Percentiles rank a stretch among this genome's conserved stretches.
These are phyloP conservation scores for Alternaria panax DNA, from an alignment of 2,329 filamentous ascomycete genomes.

Conservation along the genomic window DNA sequence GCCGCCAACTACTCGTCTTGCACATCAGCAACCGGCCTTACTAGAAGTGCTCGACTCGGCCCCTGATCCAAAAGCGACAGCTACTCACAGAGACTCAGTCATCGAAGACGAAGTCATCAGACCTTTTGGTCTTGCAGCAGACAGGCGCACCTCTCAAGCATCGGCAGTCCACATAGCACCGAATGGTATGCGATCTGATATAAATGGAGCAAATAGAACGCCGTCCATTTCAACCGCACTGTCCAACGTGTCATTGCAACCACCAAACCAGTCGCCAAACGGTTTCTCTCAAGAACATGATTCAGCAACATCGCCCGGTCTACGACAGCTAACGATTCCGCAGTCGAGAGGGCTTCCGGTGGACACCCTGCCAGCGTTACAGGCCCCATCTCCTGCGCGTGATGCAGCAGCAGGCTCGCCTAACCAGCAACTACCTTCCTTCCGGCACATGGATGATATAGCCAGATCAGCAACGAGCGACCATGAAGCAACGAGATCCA, in stretches of 20 bases:
- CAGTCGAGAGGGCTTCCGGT: slow-evolving; percentile 34
- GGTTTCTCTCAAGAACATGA: slow-evolving; percentile 30
- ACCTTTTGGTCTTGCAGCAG: slow-evolving; percentile 8
- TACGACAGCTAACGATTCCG: slow-evolving; percentile 45
- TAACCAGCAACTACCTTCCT: slow-evolving; percentile 43
- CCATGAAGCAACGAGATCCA: slow-evolving; percentile 37
- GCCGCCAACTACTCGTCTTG: slow-evolving; percentile 11
- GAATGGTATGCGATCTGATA: slow-evolving; percentile 15
- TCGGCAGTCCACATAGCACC: slow-evolving; percentile 6
- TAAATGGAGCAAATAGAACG: slow-evolving; percentile 9
- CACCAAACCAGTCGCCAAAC: slow-evolving; percentile 29
- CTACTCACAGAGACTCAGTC: slow-evolving; percentile 27
- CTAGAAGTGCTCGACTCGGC: slow-evolving; percentile 25
- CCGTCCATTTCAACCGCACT: slow-evolving; percentile 16
- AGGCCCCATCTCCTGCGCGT: slow-evolving; percentile 42
- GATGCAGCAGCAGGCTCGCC: slow-evolving; percentile 40
- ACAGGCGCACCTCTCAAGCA: slow-evolving; percentile 23
- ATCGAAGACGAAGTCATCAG: slow-evolving; percentile 23
- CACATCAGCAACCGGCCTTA: slow-evolving; percentile 26
- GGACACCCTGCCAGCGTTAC: slow-evolving; percentile 48
- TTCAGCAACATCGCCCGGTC: slow-evolving; percentile 37
- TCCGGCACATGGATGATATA: slow-evolving; percentile 45
- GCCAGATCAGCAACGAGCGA: slow-evolving; percentile 44
- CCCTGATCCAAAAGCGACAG: slow-evolving; percentile 17
- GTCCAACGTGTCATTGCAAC: slow-evolving; percentile 18